Conservation (phyloP, 2,329 filamentous ascomycete species). For the Ophiocordyceps sinensis region DNA sequence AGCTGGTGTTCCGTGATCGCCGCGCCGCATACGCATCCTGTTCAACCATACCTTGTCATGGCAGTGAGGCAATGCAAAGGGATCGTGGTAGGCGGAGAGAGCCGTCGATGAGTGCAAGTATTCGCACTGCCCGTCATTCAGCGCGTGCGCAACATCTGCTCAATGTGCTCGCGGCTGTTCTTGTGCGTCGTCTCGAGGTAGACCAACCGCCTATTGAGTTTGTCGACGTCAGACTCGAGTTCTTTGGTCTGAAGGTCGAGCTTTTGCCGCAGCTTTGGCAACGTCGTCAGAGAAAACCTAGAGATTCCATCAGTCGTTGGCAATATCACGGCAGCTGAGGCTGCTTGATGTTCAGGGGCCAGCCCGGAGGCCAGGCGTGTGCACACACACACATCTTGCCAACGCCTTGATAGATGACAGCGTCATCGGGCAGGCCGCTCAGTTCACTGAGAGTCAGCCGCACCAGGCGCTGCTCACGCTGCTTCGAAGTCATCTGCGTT, state of each 20-base stretch:
- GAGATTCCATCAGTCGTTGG: neutral
- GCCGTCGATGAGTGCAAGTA: neutral
- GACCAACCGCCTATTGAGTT: slow-evolving; percentile 74
- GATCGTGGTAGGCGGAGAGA: no score
- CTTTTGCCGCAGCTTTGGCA: slow-evolving; percentile 58
- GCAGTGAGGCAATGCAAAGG: no score
- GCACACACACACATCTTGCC: slow-evolving; percentile 73
- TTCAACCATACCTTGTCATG: no score
- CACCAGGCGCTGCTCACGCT: slow-evolving; percentile 76
- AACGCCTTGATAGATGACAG: slow-evolving; percentile 82
- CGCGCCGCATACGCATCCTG: no score
- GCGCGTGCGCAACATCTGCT: slow-evolving; percentile 61
- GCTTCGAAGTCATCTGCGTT: slow-evolving; percentile 71
- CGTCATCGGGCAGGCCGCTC: slow-evolving; percentile 56
- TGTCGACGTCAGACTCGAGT: slow-evolving; percentile 63
- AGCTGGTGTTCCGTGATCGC: no score
- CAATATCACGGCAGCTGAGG: neutral
- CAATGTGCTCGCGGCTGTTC: slow-evolving; percentile 83
- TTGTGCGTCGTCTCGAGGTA: slow-evolving; percentile 92
- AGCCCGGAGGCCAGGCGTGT: neutral
- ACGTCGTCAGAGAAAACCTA: slow-evolving; percentile 79
- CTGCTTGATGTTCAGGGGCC: neutral
- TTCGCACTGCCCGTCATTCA: slow-evolving; percentile 2
- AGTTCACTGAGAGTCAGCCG: slow-evolving; percentile 80
- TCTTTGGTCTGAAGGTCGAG: slow-evolving; percentile 61